Evolutionary conservation across 306 rosid genomes (phyloP).

Genomic region (Cicer arietinum): DNA sequence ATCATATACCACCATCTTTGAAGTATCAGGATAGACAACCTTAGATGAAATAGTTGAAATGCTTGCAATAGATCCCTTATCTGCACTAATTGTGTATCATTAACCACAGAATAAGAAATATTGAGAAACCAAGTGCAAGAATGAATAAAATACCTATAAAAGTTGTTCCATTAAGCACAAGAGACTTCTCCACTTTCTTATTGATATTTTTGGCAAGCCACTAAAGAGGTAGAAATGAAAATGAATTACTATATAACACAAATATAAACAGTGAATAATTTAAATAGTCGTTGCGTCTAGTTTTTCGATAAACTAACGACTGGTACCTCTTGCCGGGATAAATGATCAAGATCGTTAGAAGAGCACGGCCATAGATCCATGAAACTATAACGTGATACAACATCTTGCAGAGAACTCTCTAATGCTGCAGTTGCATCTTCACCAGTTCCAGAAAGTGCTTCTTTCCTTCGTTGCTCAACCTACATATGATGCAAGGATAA

Average conservation of each 20-base stretch:
- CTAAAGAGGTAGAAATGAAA: slow-evolving; percentile 56
- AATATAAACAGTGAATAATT: slow-evolving; percentile 8
- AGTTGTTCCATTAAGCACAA: slow-evolving; percentile 56
- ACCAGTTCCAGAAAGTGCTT: slow-evolving; percentile 70
- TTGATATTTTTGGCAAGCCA: slow-evolving; percentile 78
- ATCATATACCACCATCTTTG: slow-evolving; percentile 85
- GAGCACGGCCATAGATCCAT: slow-evolving; percentile 98
- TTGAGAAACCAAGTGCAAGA: slow-evolving; percentile 32
- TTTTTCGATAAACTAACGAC: slow-evolving; percentile 7
- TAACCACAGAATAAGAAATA: slow-evolving; percentile 35
- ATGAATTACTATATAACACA: slow-evolving; percentile 35
- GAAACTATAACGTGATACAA: slow-evolving; percentile 88
- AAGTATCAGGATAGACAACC: slow-evolving; percentile 79
- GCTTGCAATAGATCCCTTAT: slow-evolving; percentile 54
- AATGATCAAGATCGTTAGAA: slow-evolving; percentile 80
- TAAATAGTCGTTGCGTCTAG: neutral
- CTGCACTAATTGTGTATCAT: slow-evolving; percentile 52
- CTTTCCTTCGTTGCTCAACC: slow-evolving; percentile 95
- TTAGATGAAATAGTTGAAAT: slow-evolving; percentile 59
- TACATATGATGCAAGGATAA: slow-evolving; percentile 43
- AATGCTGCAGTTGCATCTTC: slow-evolving; percentile 71
- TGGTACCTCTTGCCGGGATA: slow-evolving; percentile 82
- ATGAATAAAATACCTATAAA: slow-evolving; percentile 58
- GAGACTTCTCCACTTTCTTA: slow-evolving; percentile 62
- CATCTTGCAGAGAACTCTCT: slow-evolving; percentile 81